A percentile compares a stretch with the other conserved stretches of the same genome.
These are phyloP conservation scores for Fraxinus paxiana DNA, from an alignment of 305 asterid species.

Conservation along the genomic window DNA sequence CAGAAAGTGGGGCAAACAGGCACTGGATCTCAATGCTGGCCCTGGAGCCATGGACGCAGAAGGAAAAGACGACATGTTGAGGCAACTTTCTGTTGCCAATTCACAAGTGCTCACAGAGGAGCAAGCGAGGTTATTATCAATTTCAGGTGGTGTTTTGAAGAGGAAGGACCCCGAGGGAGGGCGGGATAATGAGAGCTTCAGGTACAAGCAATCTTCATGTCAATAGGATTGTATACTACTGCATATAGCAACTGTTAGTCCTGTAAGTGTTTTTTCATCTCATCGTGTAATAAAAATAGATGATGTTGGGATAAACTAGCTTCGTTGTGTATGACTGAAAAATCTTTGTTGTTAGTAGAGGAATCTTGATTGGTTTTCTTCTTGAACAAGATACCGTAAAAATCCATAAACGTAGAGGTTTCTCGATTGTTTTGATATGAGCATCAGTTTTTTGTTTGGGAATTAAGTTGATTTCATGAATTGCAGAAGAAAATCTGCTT, in stretches of 20 bases:
- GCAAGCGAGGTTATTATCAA: slow-evolving; percentile 50
- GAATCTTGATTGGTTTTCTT: neutral
- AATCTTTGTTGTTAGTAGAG: slow-evolving; percentile 1
- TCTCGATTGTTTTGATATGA: neutral
- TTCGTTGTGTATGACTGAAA: slow-evolving; percentile 13
- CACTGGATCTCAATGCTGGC: slow-evolving; percentile 85
- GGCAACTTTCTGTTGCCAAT: slow-evolving; percentile 58
- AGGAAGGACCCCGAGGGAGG: slow-evolving; percentile 81
- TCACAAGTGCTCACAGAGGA: slow-evolving; percentile 65
- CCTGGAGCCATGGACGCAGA: slow-evolving; percentile 67
- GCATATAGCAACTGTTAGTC: slow-evolving; percentile 17
- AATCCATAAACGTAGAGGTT: neutral
- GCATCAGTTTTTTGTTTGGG: neutral
- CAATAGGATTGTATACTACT: slow-evolving; percentile 39
- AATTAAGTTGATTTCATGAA: neutral
- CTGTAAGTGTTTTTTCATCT: slow-evolving; percentile 28
- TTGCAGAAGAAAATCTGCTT: neutral
- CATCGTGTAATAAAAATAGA: slow-evolving; percentile 18
- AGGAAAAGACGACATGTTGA: slow-evolving; percentile 50
- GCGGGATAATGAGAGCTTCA: slow-evolving; percentile 60
- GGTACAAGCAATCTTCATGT: slow-evolving; percentile 73
- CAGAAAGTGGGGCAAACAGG: slow-evolving; percentile 73
- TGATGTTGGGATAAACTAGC: slow-evolving; percentile 7
- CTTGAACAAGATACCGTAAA: neutral
- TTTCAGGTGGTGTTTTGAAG: slow-evolving; percentile 48